A percentile compares a stretch with the other conserved stretches of the same genome.
Evolutionary conservation across 2,329 filamentous ascomycete species (phyloP).

Genomic region (Pseudocercospora musae): DNA sequence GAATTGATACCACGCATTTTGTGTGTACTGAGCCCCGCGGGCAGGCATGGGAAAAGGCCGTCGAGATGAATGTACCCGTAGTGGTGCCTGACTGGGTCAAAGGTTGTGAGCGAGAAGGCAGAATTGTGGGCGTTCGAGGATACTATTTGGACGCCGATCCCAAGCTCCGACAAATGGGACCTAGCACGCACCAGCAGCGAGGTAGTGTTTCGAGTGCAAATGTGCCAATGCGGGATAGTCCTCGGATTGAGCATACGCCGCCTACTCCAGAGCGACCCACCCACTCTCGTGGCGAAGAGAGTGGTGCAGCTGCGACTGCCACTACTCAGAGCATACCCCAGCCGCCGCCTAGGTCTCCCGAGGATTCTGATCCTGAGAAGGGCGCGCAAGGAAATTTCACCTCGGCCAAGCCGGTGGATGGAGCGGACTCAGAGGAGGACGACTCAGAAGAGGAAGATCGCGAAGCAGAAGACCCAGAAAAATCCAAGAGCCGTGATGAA

Average conservation of each 20-base stretch:
- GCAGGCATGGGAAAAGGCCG: slow-evolving; percentile 89
- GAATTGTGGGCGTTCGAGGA: slow-evolving; percentile 88
- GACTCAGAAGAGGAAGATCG: slow-evolving; percentile 21
- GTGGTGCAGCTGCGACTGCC: slow-evolving; percentile 5
- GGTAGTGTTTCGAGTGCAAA: slow-evolving; percentile 26
- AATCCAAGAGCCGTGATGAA: slow-evolving; percentile 27
- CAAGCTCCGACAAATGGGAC: slow-evolving; percentile 54
- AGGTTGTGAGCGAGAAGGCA: slow-evolving; percentile 88
- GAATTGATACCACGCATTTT: slow-evolving; percentile 98
- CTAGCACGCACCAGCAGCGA: slow-evolving; percentile 35
- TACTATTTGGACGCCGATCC: slow-evolving; percentile 92
- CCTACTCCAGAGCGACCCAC: slow-evolving; percentile 47
- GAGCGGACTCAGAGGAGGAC: slow-evolving; percentile 25
- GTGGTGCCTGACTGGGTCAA: slow-evolving; percentile 96
- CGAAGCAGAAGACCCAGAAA: slow-evolving; percentile 26
- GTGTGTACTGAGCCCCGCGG: slow-evolving; percentile 92
- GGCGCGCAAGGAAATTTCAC: slow-evolving; percentile 29
- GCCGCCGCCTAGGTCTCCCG: slow-evolving; percentile 29
- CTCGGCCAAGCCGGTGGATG: slow-evolving; percentile 26
- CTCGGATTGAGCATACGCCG: slow-evolving; percentile 50
- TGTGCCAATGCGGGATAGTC: slow-evolving; percentile 38
- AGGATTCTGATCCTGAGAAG: slow-evolving; percentile 25
- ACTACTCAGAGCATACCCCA: slow-evolving; percentile 21
- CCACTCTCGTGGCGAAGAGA: slow-evolving; percentile 9
- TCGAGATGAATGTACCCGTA: slow-evolving; percentile 96